A percentile compares a stretch with the other conserved stretches of the same genome.
Conservation (phyloP, 2,329 filamentous ascomycete genomes). For the Epichloe sibirici region DNA sequence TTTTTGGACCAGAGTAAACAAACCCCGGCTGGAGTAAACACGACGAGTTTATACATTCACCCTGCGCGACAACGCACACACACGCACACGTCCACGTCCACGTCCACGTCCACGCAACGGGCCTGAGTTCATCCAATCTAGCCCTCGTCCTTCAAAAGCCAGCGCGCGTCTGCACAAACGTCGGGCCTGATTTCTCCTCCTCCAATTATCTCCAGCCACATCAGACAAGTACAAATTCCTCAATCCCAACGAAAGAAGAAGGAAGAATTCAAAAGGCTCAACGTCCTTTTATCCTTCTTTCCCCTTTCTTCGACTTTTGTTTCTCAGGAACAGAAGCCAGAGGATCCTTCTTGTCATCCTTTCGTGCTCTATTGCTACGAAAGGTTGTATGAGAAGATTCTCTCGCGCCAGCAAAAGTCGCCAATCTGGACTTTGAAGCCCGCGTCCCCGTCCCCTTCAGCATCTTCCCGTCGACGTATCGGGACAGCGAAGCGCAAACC, state of each 20-base stretch:
- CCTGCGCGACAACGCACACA: slow-evolving; percentile 10
- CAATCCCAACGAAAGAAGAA: slow-evolving; percentile 14
- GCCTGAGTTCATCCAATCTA: slow-evolving; percentile 14
- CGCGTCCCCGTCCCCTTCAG: slow-evolving; percentile 98
- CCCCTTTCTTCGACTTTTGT: slow-evolving; percentile 35
- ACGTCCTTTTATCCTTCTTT: slow-evolving; percentile 20
- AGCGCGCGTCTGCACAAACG: slow-evolving; percentile 19
- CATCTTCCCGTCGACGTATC: slow-evolving; percentile 98
- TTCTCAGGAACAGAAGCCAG: slow-evolving; percentile 50
- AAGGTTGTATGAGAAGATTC: slow-evolving; percentile 50
- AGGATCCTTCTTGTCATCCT: slow-evolving; percentile 58
- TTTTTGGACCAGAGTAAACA: slow-evolving; percentile 16
- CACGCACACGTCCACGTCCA: slow-evolving; percentile 5
- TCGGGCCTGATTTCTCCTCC: slow-evolving; percentile 18
- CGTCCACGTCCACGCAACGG: slow-evolving; percentile 3
- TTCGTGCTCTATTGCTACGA: slow-evolving; percentile 48
- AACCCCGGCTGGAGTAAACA: slow-evolving; percentile 12
- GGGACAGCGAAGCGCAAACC: slow-evolving; percentile 40
- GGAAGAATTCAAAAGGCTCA: slow-evolving; percentile 24
- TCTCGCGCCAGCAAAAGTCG: slow-evolving; percentile 61
- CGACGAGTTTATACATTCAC: slow-evolving; percentile 13
- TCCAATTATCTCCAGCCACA: slow-evolving; percentile 28
- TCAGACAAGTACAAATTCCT: slow-evolving; percentile 12
- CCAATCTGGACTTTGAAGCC: slow-evolving; percentile 99
- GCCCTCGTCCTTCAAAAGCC: slow-evolving; percentile 28